A percentile compares a stretch with the other conserved stretches of the same genome.
Evolutionary conservation across 306 rosid species (phyloP).

Genomic region (Cucumis melo): DNA sequence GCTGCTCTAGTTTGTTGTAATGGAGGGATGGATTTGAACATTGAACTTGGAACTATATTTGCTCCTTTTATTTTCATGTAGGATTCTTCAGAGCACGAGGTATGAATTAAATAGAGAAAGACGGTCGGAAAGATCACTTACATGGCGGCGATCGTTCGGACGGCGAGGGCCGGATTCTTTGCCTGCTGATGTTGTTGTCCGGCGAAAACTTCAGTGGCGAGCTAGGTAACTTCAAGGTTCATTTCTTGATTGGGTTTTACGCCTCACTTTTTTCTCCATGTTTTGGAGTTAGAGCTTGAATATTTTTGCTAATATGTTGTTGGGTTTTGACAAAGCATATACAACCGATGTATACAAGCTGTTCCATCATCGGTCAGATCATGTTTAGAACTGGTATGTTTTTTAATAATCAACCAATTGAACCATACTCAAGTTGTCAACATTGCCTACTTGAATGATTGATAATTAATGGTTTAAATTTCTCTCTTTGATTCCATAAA

Average conservation of each 20-base stretch:
- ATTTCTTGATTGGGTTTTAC: neutral
- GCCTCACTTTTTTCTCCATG: neutral
- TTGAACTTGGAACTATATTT: neutral
- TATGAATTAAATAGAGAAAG: slow-evolving; percentile 7
- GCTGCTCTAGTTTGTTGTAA: neutral
- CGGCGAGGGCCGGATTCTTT: slow-evolving; percentile 27
- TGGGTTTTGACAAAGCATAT: slow-evolving; percentile 19
- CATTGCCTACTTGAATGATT: neutral
- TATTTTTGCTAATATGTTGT: neutral
- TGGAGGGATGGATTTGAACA: neutral
- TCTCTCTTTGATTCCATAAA: neutral
- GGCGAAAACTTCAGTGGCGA: slow-evolving; percentile 49
- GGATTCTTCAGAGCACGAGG: slow-evolving; percentile 16
- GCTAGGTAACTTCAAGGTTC: slow-evolving; percentile 19
- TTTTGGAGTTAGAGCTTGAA: neutral
- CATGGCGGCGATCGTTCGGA: slow-evolving; percentile 53
- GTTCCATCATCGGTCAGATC: slow-evolving; percentile 17
- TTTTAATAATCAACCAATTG: neutral
- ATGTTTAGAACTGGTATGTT: slow-evolving; percentile 17
- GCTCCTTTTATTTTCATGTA: neutral
- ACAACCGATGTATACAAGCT: slow-evolving; percentile 18
- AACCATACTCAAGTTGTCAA: neutral
- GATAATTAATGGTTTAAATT: neutral
- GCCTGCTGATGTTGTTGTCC: slow-evolving; percentile 18
- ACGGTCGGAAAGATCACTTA: slow-evolving; percentile 22